These are phyloP conservation scores for Tolypocladium amazonense DNA, from an alignment of 2,329 filamentous ascomycete species.

Conservation along the genomic window DNA sequence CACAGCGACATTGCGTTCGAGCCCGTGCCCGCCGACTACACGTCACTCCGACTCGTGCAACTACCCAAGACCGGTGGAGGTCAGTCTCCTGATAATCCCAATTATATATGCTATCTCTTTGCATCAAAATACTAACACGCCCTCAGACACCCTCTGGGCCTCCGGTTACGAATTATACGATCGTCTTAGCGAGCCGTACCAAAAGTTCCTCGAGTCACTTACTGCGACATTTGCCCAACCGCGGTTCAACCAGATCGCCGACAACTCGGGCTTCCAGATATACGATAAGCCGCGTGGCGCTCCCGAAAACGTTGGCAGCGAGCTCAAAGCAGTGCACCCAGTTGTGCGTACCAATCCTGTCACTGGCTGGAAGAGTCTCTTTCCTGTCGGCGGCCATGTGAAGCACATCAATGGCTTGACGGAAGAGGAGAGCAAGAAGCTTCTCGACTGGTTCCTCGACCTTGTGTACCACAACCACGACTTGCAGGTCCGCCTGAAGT, in stretches of 20 bases:
- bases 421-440: slow-evolving; percentile 32
- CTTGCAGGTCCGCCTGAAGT: slow-evolving; percentile 37
- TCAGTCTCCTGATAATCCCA: slow-evolving; percentile 13
- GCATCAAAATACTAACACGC: not conserved
- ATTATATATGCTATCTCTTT: not conserved
- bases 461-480: slow-evolving; percentile 45
- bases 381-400: slow-evolving; percentile 40
- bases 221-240: slow-evolving; percentile 44
- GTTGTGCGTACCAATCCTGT: slow-evolving; percentile 48
- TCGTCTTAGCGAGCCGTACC: slow-evolving; percentile 44
- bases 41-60: slow-evolving; percentile 41
- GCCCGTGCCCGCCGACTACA: slow-evolving; percentile 52
- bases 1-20: slow-evolving; percentile 59
- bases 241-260: slow-evolving; percentile 36
- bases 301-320: slow-evolving; percentile 37
- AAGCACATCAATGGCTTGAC: slow-evolving; percentile 39
- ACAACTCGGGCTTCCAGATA: slow-evolving; percentile 30
- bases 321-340: slow-evolving; percentile 39
- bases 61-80: slow-evolving; percentile 44
- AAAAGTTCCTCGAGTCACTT: slow-evolving; percentile 46
- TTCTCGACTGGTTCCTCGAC: slow-evolving; percentile 41
- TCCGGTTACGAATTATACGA: slow-evolving; percentile 59
- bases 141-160: slow-evolving; percentile 51
- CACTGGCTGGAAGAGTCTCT: slow-evolving; percentile 46
- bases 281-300: slow-evolving; percentile 35